Evolutionary conservation across 1,284 basidiomycete species (phyloP).

Genomic region (Ganoderma meredithae): DNA sequence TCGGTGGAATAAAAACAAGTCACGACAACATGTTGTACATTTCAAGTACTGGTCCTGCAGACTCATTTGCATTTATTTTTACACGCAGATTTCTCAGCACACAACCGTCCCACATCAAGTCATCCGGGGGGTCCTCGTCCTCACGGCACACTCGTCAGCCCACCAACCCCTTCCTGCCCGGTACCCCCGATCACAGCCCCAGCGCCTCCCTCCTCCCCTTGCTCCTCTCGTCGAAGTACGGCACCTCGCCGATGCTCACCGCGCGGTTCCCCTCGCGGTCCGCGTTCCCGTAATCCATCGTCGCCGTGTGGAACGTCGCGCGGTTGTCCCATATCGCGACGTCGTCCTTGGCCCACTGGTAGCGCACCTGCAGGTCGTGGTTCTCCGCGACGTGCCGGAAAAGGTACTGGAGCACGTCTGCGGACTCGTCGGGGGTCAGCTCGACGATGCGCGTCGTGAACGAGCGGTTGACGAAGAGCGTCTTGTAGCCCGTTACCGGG

Average conservation of each 20-base stretch:
- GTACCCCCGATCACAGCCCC: conserved; percentile 21
- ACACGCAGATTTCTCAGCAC: no score
- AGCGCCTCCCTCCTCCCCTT: conserved; percentile 56
- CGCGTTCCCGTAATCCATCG: conserved; percentile 40
- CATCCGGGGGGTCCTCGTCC: no score
- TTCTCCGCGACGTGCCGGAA: conserved; percentile 58
- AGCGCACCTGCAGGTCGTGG: conserved; percentile 69
- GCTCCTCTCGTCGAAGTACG: conserved; percentile 62
- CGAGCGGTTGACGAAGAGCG: conserved; percentile 68
- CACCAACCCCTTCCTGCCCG: no score
- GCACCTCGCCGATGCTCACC: conserved; percentile 68
- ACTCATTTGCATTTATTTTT: no score
- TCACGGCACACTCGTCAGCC: neutral
- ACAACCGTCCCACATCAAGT: no score
- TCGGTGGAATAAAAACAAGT: no score
- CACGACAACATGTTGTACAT: no score
- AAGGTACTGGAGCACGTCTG: conserved; percentile 57
- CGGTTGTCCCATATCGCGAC: conserved; percentile 67
- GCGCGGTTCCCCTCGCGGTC: conserved; percentile 64
- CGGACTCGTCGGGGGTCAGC: conserved; percentile 65
- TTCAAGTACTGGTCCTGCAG: no score
- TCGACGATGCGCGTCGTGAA: conserved; percentile 74
- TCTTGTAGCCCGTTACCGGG: conserved; percentile 74
- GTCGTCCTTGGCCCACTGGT: conserved; percentile 56
- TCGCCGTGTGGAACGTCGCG: conserved; percentile 60